Percentiles rank a stretch among this genome's conserved stretches.
phyloP scores from a whole-genome alignment of 495 filamentous ascomycete genomes.

The Monascus purpureus region DNA sequence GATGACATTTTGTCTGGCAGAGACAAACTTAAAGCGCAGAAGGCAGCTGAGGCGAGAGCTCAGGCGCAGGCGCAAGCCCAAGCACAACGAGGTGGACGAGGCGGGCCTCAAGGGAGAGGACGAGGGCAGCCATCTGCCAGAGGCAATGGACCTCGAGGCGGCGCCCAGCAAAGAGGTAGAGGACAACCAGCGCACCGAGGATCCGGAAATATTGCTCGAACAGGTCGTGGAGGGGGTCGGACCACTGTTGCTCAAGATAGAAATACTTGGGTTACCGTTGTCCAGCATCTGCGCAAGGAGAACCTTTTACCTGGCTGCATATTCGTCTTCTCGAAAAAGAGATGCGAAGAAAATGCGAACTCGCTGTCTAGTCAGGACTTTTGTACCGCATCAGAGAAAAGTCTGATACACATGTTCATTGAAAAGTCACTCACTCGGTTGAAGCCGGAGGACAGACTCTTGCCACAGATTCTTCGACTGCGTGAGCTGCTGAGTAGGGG shows the following conservation, averaged over 20 bases:
- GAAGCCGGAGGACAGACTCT: slow-evolving; percentile 73
- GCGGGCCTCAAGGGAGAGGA: slow-evolving; percentile 33
- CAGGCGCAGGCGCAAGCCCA: slow-evolving; percentile 33
- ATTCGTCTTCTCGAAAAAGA: slow-evolving; percentile 96
- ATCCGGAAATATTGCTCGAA: slow-evolving; percentile 75
- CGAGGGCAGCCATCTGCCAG: slow-evolving; percentile 28
- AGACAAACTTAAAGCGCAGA: slow-evolving; percentile 57
- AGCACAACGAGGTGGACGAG: slow-evolving; percentile 43
- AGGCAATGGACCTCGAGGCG: slow-evolving; percentile 16
- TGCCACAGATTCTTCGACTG: slow-evolving; percentile 82
- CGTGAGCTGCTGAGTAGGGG: slow-evolving; percentile 76
- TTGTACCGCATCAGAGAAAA: slow-evolving; percentile 85
- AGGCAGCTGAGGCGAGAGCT: slow-evolving; percentile 32
- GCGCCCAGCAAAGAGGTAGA: slow-evolving; percentile 44
- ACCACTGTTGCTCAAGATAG: slow-evolving; percentile 85
- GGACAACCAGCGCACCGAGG: slow-evolving; percentile 44
- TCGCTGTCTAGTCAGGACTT: slow-evolving; percentile 90
- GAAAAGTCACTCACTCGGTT: slow-evolving; percentile 89
- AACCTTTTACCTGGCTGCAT: slow-evolving; percentile 83
- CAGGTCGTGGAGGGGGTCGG: slow-evolving; percentile 67
- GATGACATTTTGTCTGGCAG: slow-evolving; percentile 68
- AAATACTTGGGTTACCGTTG: slow-evolving; percentile 92
- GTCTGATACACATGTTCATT: slow-evolving; percentile 90
- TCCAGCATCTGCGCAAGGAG: slow-evolving; percentile 78
- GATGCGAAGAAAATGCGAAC: slow-evolving; percentile 94